Conservation (phyloP, 202 grass and related monocot genomes). For the Bolboschoenoplectus hybrid region DNA sequence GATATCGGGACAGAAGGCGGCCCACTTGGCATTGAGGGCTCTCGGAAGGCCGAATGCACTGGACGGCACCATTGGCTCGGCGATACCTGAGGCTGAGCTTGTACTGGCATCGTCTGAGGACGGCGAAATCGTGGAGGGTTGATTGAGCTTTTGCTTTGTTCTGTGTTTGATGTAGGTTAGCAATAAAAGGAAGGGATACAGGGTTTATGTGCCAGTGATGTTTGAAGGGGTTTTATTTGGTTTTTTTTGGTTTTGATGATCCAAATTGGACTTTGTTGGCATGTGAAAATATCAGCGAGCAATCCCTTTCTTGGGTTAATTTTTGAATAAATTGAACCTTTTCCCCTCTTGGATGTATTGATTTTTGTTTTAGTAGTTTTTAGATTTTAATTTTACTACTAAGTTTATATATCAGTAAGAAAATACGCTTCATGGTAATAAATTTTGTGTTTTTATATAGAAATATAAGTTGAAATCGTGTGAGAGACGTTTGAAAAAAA, state of each 20-base stretch:
- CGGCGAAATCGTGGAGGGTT: conserved; percentile 62
- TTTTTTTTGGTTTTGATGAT: background rate
- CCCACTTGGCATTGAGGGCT: conserved; percentile 78
- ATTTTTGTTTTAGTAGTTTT: background rate
- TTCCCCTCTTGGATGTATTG: background rate
- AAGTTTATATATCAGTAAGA: background rate
- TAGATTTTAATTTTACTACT: background rate
- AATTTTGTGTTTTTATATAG: too few relatives aligned
- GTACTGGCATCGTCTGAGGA: conserved; percentile 60
- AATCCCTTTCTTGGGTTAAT: conserved; percentile 12
- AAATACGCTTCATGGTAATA: background rate
- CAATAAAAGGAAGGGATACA: conserved; percentile 36
- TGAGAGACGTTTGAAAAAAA: too few relatives aligned
- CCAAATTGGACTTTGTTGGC: conserved; percentile 35
- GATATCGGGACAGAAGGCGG: conserved; percentile 98
- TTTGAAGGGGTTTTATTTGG: conserved; percentile 9
- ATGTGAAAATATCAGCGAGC: conserved; percentile 33
- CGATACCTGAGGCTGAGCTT: conserved; percentile 46
- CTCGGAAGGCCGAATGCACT: conserved; percentile 85
- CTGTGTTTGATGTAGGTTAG: conserved; percentile 14
- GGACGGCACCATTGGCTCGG: conserved; percentile 57
- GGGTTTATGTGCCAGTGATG: background rate
- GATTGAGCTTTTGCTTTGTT: conserved; percentile 2
- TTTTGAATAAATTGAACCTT: conserved; percentile 33
- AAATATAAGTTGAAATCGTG: too few relatives aligned